Conservation (phyloP, 1,139 yeast genomes). For the Candida buenavistaensis region DNA sequence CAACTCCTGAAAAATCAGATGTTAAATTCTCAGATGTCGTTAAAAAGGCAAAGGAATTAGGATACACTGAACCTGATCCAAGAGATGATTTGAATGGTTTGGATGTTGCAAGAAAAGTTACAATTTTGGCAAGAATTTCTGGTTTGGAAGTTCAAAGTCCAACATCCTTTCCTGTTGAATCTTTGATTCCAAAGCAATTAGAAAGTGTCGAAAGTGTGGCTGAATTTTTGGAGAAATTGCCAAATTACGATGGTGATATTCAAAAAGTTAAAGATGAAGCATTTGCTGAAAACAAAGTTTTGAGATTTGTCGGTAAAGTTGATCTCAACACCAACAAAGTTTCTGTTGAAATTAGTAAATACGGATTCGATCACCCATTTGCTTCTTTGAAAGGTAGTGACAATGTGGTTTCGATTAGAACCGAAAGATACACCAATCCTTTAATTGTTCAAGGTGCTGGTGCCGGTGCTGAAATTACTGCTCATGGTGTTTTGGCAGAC, state of each 20-base stretch:
- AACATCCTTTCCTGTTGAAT: conserved; percentile 91
- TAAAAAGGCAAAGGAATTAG: conserved; percentile 79
- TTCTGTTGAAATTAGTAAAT: conserved; percentile 85
- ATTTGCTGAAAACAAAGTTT: conserved; percentile 76
- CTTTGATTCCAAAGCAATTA: conserved; percentile 83
- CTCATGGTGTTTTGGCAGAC: conserved; percentile 96
- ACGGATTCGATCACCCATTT: conserved; percentile 87
- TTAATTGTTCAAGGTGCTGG: conserved; percentile 98
- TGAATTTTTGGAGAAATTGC: conserved; percentile 79
- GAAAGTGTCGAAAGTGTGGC: conserved; percentile 71
- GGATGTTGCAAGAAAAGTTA: conserved; percentile 97
- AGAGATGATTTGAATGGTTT: conserved; percentile 97
- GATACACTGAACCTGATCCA: conserved; percentile 99
- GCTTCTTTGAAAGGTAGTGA: conserved; percentile 95
- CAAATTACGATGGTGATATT: conserved; percentile 78
- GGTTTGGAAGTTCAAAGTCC: conserved; percentile 89
- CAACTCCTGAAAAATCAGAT: conserved; percentile 58
- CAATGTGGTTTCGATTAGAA: conserved; percentile 88
- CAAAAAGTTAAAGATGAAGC: conserved; percentile 80
- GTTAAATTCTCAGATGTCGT: conserved; percentile 89
- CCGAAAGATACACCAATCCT: conserved; percentile 90
- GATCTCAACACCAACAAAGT: conserved; percentile 69
- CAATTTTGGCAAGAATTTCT: conserved; percentile 89
- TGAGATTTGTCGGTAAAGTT: conserved; percentile 90
- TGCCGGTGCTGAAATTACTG: conserved; percentile 98